Evolutionary conservation across 1,139 yeast species (phyloP).

Genomic region (Scheffersomyces parashehatae): DNA sequence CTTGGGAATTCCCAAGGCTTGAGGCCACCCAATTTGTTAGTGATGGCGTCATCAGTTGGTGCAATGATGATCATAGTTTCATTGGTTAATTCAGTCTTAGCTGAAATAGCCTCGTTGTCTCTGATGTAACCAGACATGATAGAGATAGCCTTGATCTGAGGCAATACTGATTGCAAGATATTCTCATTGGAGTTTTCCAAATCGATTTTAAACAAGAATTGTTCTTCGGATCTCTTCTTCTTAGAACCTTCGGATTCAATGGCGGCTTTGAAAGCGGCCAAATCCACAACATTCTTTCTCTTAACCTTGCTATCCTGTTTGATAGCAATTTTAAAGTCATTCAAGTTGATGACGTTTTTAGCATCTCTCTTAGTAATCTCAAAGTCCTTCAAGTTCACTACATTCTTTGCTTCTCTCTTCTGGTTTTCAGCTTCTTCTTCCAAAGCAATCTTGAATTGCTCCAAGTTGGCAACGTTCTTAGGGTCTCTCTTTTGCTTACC

Average conservation of each 20-base stretch:
- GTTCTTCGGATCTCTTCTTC: constrained; percentile 7
- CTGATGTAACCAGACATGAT: constrained; percentile 59
- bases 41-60: constrained; percentile 59
- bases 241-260: constrained; percentile 4
- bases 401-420: constrained; percentile 23
- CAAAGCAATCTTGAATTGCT: constrained; percentile 1
- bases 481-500: constrained; percentile 10
- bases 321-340: constrained; percentile 1
- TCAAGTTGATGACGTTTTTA: constrained; percentile 18
- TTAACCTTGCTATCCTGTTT: background rate
- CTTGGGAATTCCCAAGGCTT: constrained; percentile 77
- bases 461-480: constrained; percentile 18
- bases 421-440: constrained; percentile 4
- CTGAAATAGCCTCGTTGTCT: constrained; percentile 46
- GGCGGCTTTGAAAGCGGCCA: constrained; percentile 4
- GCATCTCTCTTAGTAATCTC: constrained; percentile 18
- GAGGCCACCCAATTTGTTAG: constrained; percentile 25
- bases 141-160: constrained; percentile 46
- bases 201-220: constrained; percentile 13
- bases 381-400: constrained; percentile 14
- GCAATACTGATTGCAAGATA: constrained; percentile 36
- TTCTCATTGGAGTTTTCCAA: constrained; percentile 10
- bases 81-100: constrained; percentile 38
- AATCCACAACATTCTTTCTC: constrained; percentile 2
- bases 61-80: constrained; percentile 54